These are phyloP conservation scores for Aspergillus floridensis DNA, from an alignment of 2,329 filamentous ascomycete genomes.

Conservation along the genomic window DNA sequence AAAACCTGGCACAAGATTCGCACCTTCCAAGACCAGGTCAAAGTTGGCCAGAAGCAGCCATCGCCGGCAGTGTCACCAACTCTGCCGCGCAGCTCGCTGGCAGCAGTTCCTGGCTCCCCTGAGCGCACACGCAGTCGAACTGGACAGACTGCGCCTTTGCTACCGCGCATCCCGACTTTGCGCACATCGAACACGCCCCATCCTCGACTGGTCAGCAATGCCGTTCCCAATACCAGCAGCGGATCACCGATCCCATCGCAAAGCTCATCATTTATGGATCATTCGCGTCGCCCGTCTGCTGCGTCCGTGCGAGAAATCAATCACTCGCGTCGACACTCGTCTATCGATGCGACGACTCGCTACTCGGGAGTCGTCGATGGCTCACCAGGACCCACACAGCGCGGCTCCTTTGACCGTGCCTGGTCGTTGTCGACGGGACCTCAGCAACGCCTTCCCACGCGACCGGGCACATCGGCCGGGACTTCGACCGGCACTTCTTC, in stretches of 20 bases:
- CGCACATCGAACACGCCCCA: slow-evolving; percentile 29
- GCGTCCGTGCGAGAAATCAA: slow-evolving; percentile 79
- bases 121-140: slow-evolving; percentile 46
- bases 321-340: slow-evolving; percentile 83
- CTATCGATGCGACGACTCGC: slow-evolving; percentile 65
- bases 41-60: slow-evolving; percentile 51
- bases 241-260: slow-evolving; percentile 45
- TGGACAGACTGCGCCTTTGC: slow-evolving; percentile 38
- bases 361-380: slow-evolving; percentile 28
- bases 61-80: slow-evolving; percentile 12
- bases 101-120: slow-evolving; percentile 43
- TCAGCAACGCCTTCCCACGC: slow-evolving; percentile 26
- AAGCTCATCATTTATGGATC: slow-evolving; percentile 43
- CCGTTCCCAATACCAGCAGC: slow-evolving; percentile 32
- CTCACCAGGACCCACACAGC: slow-evolving; percentile 50
- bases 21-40: slow-evolving; percentile 81
- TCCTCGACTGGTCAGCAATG: slow-evolving; percentile 29
- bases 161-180: slow-evolving; percentile 43
- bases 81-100: slow-evolving; percentile 30
- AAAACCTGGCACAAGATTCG: slow-evolving; percentile 99
- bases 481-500: slow-evolving; percentile 23
- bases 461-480: slow-evolving; percentile 35
- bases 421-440: slow-evolving; percentile 50
- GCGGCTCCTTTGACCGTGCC: slow-evolving; percentile 57
- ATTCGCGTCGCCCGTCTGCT: slow-evolving; percentile 64